Base-by-base conservation (phyloP, 306 rosid species). In the Acacia melanoxylon region DNA sequence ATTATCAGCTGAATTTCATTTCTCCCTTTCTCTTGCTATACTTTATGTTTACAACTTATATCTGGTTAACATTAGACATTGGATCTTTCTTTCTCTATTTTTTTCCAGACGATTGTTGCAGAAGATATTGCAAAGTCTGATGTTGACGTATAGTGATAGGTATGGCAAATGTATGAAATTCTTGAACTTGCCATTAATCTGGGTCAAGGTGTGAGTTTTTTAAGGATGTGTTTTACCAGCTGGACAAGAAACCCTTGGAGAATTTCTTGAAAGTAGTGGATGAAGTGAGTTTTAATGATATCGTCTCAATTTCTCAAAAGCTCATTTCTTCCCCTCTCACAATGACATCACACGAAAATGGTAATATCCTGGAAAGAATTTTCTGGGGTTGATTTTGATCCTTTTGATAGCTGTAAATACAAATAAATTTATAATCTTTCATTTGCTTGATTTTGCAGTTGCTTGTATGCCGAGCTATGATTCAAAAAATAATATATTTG, bases 311-410 rank as follows among this genome's bases (percentile, higher is more conserved):
- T 82, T 92, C 93, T 19, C 88, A 87, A 81, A 91, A 91, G 86
- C 94, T 95, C 82, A 74, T 93, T 68, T 88, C 99, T 76, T 92
- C 98, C 81, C 97, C 98, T 68, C 93, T 93, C 78, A 87, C 99
- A 58, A 82, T 93, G 97, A 94, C 98, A 44, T 90, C 98, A 76
- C 88, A 89, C 78, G 98, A 98, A 84, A 96, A 93, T 62, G 97
- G 98, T 93, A 92, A 70, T 44, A 5, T 52, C 69, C 31, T 16
- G 10, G 10, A 9, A 4, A 58, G 62, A 85, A 72, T 56, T n/a
- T 52, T 70, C 40, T 52, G 29, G 12, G 44, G 54, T 77, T 68
- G 52, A 41, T 31, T 79, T 74, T 2, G n/a, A 17, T 62, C 40
- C 41, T 41, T 33, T 48, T 35, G 45, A 52, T 51, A 68, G 22